phyloP scores from a whole-genome alignment of 1,284 basidiomycete species.

The Cerioporus squamosus region DNA sequence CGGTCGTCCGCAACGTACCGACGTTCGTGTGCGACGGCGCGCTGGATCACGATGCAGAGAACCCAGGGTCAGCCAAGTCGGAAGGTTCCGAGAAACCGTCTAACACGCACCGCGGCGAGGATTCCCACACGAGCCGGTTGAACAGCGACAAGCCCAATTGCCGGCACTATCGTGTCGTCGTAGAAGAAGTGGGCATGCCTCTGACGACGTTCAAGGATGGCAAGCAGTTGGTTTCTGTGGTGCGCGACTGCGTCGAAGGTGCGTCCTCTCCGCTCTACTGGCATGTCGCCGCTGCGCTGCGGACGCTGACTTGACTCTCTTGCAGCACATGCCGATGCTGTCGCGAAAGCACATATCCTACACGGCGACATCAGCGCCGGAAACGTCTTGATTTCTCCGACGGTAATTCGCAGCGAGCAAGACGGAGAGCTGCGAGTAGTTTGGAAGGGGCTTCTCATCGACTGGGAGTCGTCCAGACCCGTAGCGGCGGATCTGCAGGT shows the following conservation, averaged over 20 bases:
- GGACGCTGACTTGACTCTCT: neutral
- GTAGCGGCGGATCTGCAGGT: no score
- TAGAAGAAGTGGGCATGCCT: neutral
- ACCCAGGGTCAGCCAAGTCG: no score
- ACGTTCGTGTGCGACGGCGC: slow-evolving; percentile 11
- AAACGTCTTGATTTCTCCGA: neutral
- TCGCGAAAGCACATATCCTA: neutral
- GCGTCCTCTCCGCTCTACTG: neutral
- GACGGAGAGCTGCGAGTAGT: neutral
- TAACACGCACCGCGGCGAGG: no score
- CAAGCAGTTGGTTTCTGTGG: neutral
- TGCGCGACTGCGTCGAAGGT: slow-evolving; percentile 1
- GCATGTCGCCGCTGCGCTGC: neutral
- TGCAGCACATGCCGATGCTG: neutral
- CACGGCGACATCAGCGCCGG: slow-evolving; percentile 4
- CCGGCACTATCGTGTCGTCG: neutral
- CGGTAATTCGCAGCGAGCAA: neutral
- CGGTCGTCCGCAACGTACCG: slow-evolving; percentile 20
- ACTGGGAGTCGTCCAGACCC: neutral
- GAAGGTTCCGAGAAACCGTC: neutral
- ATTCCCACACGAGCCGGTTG: no score
- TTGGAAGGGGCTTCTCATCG: neutral
- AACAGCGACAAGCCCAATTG: no score
- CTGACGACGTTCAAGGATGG: neutral
- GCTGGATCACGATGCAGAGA: no score